Evolutionary conservation across 805 yeast species (phyloP).

Genomic region (Candida bentonensis): DNA sequence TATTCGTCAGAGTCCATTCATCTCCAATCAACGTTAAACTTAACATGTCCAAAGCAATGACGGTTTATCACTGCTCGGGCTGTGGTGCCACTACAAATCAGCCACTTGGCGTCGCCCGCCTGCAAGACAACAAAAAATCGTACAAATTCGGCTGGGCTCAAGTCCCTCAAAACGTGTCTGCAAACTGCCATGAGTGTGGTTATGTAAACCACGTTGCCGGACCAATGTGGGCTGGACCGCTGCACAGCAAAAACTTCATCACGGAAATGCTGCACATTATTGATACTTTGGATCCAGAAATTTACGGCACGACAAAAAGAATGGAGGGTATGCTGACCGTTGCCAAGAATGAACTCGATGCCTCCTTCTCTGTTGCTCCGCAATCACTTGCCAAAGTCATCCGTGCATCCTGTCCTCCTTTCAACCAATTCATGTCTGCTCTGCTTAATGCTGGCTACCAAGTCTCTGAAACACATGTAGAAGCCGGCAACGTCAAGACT

Average conservation of each 20-base stretch:
- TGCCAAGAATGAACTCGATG: constrained; percentile 56
- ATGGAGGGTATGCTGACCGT: constrained; percentile 86
- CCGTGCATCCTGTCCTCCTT: constrained; percentile 73
- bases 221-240: constrained; percentile 85
- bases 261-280: constrained; percentile 46
- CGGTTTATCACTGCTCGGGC: constrained; percentile 73
- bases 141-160: constrained; percentile 49
- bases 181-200: constrained; percentile 57
- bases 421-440: constrained; percentile 60
- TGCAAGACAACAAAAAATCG: constrained; percentile 5
- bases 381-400: constrained; percentile 61
- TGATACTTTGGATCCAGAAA: constrained; percentile 33
- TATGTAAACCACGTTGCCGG: constrained; percentile 70
- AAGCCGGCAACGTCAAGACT: constrained; percentile 75
- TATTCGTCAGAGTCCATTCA: constrained; percentile 63
- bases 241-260: constrained; percentile 61
- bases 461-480: constrained; percentile 81
- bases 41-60: constrained; percentile 61
- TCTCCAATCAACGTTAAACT: constrained; percentile 75
- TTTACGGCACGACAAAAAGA: constrained; percentile 69
- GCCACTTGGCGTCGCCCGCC: constrained; percentile 41
- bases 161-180: constrained; percentile 42
- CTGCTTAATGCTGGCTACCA: constrained; percentile 70
- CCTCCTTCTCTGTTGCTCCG: constrained; percentile 76
- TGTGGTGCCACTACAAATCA: constrained; percentile 66